Conservation (phyloP, 1,139 yeast species). For the Suhomyces wounanorum region DNA sequence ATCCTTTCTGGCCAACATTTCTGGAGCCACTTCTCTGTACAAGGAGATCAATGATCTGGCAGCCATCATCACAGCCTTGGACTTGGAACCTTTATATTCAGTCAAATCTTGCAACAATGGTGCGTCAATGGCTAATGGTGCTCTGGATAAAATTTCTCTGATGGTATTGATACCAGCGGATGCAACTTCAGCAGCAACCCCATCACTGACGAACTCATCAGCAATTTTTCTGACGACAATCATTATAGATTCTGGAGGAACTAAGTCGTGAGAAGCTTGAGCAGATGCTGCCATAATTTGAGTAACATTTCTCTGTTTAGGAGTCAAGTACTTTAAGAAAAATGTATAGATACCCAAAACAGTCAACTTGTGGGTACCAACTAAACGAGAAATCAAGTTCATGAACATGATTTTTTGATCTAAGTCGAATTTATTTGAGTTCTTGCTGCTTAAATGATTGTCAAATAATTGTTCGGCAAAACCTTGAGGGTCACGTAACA, state of each 20-base stretch:
- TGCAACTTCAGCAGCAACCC: constrained; percentile 97
- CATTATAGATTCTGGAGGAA: constrained; percentile 87
- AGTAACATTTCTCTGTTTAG: constrained; percentile 92
- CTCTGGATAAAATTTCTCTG: constrained; percentile 87
- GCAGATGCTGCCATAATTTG: constrained; percentile 96
- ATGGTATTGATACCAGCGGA: constrained; percentile 97
- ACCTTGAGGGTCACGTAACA: constrained; percentile 95
- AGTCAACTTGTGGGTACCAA: constrained; percentile 92
- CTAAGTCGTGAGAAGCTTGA: constrained; percentile 93
- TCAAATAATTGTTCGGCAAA: constrained; percentile 85
- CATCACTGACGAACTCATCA: constrained; percentile 96
- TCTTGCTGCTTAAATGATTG: constrained; percentile 69
- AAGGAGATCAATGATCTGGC: constrained; percentile 85
- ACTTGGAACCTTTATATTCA: constrained; percentile 88
- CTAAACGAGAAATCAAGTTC: constrained; percentile 82
- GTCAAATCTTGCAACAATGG: constrained; percentile 84
- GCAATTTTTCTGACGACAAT: constrained; percentile 88
- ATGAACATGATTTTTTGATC: constrained; percentile 88
- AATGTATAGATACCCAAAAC: constrained; percentile 87
- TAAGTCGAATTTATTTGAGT: constrained; percentile 65
- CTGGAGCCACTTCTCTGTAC: constrained; percentile 94
- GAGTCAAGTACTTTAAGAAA: constrained; percentile 85
- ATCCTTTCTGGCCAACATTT: constrained; percentile 85
- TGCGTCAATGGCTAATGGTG: constrained; percentile 90
- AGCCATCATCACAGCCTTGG: constrained; percentile 93